Conservation (phyloP, 2,329 filamentous ascomycete species). For the Didymellaceae sp. region DNA sequence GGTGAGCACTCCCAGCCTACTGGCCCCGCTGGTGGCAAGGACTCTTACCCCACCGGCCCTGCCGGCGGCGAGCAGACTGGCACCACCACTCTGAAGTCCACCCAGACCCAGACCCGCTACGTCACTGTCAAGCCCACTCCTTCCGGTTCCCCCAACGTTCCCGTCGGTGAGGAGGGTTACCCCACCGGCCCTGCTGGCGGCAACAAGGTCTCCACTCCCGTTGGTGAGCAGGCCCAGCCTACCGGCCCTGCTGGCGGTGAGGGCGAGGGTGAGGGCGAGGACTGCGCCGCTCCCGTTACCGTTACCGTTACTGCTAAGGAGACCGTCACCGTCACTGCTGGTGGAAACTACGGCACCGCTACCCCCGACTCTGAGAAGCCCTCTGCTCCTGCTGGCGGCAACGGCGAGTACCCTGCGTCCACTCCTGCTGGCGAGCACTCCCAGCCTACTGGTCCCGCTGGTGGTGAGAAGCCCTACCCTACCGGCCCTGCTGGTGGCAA, state of each 20-base stretch:
- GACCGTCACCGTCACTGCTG: constrained; percentile 48
- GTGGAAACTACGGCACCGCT: constrained; percentile 15
- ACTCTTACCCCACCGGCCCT: constrained; percentile 20
- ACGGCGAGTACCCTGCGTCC: constrained; percentile 13
- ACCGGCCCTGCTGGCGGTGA: constrained; percentile 17
- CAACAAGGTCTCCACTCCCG: constrained; percentile 13
- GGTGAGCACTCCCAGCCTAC: constrained; percentile 1
- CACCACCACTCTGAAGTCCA: constrained; percentile 40
- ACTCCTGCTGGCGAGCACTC: background rate
- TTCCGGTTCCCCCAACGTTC: constrained; percentile 17
- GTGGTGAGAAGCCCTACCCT: constrained; percentile 11
- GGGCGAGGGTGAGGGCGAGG: constrained; percentile 28
- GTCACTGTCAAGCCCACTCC: constrained; percentile 44
- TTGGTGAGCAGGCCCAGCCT: constrained; percentile 22
- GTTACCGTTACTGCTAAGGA: constrained; percentile 48
- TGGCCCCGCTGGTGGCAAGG: constrained; percentile 4
- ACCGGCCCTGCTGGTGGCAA: background rate
- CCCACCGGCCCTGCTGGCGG: constrained; percentile 14
- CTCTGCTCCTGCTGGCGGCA: constrained; percentile 18
- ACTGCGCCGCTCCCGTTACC: constrained; percentile 44
- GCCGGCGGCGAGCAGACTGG: constrained; percentile 17
- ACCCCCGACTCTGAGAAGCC: constrained; percentile 19
- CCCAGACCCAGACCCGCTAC: constrained; percentile 45
- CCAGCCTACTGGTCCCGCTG: constrained; percentile 17
- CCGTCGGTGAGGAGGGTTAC: constrained; percentile 19